A percentile compares a stretch with the other conserved stretches of the same genome.
These are phyloP conservation scores for Berkeleyomyces basicola DNA, from an alignment of 2,329 filamentous ascomycete species.

Conservation along the genomic window DNA sequence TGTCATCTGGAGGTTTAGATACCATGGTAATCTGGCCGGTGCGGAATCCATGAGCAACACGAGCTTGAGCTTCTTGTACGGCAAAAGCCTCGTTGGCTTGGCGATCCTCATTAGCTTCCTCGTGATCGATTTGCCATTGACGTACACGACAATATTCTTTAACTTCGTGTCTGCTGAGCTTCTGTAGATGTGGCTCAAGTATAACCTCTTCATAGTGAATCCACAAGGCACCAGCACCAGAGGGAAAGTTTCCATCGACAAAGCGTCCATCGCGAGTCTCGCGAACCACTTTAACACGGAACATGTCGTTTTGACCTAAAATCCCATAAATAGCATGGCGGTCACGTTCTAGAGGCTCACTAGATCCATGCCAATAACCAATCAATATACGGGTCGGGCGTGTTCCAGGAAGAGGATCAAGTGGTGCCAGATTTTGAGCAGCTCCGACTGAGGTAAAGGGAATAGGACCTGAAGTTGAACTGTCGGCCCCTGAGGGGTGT, in stretches of 20 bases:
- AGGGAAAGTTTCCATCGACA: constrained; percentile 42
- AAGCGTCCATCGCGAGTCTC: constrained; percentile 43
- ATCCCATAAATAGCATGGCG: constrained; percentile 49
- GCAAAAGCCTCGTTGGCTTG: constrained; percentile 34
- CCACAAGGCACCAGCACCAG: constrained; percentile 44
- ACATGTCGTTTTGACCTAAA: constrained; percentile 45
- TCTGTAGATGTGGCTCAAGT: constrained; percentile 38
- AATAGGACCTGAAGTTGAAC: background rate
- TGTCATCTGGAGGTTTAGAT: constrained; percentile 16
- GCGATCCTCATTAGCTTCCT: constrained; percentile 32
- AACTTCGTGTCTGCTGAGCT: constrained; percentile 35
- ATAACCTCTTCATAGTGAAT: constrained; percentile 45
- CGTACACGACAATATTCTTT: constrained; percentile 49
- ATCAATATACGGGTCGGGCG: constrained; percentile 41
- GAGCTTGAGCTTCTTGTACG: constrained; percentile 32
- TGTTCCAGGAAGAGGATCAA: constrained; percentile 33
- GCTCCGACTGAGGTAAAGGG: constrained; percentile 9
- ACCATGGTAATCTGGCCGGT: constrained; percentile 16
- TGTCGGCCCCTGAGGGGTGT: background rate
- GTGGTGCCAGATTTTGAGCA: constrained; percentile 11
- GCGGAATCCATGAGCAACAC: constrained; percentile 22
- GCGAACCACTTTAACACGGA: constrained; percentile 43
- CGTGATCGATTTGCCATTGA: constrained; percentile 38
- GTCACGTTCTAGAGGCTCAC: constrained; percentile 28
- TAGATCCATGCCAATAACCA: constrained; percentile 42